Evolutionary conservation across 495 filamentous ascomycete species (phyloP).

Genomic region (Parathielavia hyrcaniae): DNA sequence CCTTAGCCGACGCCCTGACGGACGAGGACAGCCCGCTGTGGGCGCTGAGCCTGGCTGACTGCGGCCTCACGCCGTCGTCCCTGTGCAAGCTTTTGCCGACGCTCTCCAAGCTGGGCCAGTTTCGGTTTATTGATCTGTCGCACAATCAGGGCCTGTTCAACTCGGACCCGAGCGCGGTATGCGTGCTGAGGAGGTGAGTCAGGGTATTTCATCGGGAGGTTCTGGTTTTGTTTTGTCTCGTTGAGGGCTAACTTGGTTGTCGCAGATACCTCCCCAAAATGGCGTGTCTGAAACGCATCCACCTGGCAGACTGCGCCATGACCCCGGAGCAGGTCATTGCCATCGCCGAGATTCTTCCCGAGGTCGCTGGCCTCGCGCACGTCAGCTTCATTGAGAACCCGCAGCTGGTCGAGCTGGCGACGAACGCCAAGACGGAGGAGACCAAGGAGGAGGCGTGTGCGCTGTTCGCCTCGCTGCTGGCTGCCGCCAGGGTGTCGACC

Average conservation of each 20-base stretch:
- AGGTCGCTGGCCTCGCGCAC: slow-evolving; percentile 75
- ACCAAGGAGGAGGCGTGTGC: slow-evolving; percentile 89
- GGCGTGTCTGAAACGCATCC: slow-evolving; percentile 72
- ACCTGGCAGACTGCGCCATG: slow-evolving; percentile 81
- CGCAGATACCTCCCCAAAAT: slow-evolving; percentile 71
- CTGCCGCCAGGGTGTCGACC: slow-evolving; percentile 75
- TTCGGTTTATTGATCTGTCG: slow-evolving; percentile 85
- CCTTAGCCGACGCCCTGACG: slow-evolving; percentile 59
- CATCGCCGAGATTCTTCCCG: slow-evolving; percentile 81
- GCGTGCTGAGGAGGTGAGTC: slow-evolving; percentile 60
- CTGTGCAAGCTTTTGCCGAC: slow-evolving; percentile 71
- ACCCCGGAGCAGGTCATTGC: slow-evolving; percentile 82
- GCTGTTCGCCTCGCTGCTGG: slow-evolving; percentile 84
- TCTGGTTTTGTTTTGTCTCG: background rate
- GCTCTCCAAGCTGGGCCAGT: slow-evolving; percentile 61
- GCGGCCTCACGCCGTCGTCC: slow-evolving; percentile 65
- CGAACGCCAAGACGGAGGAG: slow-evolving; percentile 61
- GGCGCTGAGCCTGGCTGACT: slow-evolving; percentile 82
- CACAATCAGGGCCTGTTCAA: slow-evolving; percentile 81
- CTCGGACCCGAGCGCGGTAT: slow-evolving; percentile 64
- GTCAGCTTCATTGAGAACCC: slow-evolving; percentile 84
- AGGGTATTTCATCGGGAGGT: too few species aligned
- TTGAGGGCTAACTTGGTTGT: slow-evolving; percentile 15
- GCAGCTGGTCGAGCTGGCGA: slow-evolving; percentile 54
- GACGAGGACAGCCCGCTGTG: slow-evolving; percentile 56